Evolutionary conservation across 495 filamentous ascomycete genomes (phyloP).

Genomic region (Chaetomium fimeti): DNA sequence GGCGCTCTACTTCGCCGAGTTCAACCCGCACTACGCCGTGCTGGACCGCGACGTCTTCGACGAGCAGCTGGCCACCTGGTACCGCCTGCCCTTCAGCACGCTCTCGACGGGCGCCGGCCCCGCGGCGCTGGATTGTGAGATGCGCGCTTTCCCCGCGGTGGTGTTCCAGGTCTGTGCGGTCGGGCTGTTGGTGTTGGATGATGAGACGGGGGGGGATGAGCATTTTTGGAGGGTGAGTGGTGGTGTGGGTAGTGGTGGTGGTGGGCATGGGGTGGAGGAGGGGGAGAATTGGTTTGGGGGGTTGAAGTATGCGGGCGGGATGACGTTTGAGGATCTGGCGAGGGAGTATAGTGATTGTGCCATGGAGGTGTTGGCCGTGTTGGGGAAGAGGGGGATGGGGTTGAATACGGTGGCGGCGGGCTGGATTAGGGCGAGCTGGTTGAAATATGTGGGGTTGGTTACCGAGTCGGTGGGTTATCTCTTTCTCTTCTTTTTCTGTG

Average conservation of each 20-base stretch:
- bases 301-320: conserved; percentile 57
- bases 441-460: conserved; percentile 53
- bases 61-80: conserved; percentile 52
- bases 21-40: conserved; percentile 55
- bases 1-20: conserved; percentile 54
- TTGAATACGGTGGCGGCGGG: conserved; percentile 57
- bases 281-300: conserved; percentile 39
- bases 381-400: conserved; percentile 56
- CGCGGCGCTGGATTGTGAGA: conserved; percentile 27
- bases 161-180: conserved; percentile 58
- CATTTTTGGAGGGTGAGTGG: background rate
- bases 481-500: background rate
- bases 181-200: conserved; percentile 52
- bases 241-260: background rate
- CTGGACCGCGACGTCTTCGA: conserved; percentile 55
- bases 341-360: conserved; percentile 59
- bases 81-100: conserved; percentile 46
- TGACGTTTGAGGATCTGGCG: conserved; percentile 60
- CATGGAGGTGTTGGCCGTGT: conserved; percentile 49
- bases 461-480: conserved; percentile 46
- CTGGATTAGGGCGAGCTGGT: conserved; percentile 49
- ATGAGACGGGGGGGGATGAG: conserved; percentile 31
- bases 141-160: conserved; percentile 55
- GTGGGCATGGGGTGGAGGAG: too few species aligned
- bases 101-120: conserved; percentile 24